Conservation (phyloP, 371 early-diverging fungal genomes). For the Smittium culicis region DNA sequence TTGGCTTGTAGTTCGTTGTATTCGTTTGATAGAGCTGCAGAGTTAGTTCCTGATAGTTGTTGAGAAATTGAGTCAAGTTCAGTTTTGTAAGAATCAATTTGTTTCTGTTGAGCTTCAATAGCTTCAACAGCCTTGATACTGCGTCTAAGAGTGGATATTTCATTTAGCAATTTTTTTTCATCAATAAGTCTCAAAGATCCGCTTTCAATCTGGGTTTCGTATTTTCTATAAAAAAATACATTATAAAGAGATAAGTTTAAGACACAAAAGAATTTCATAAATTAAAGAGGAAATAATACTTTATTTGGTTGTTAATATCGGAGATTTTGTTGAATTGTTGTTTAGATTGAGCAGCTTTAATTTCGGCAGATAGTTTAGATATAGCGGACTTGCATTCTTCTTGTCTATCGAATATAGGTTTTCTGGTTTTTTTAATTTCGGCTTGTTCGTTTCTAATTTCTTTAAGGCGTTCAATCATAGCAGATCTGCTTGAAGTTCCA, state of each 20-base stretch:
- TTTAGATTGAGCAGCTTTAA: constrained; percentile 59
- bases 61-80: constrained; percentile 48
- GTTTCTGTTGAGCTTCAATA: constrained; percentile 44
- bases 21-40: constrained; percentile 46
- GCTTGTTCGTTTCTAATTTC: constrained; percentile 58
- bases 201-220: constrained; percentile 61
- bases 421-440: constrained; percentile 44
- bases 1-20: constrained; percentile 50
- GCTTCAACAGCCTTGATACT: constrained; percentile 59
- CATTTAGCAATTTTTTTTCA: constrained; percentile 68
- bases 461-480: constrained; percentile 43
- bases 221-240: constrained; percentile 24
- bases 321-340: constrained; percentile 58
- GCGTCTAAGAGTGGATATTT: constrained; percentile 67
- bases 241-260: neutral
- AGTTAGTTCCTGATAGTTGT: constrained; percentile 47
- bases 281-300: neutral
- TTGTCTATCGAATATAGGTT: constrained; percentile 53
- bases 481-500: constrained; percentile 35
- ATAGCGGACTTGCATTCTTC: constrained; percentile 49
- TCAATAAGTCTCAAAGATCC: constrained; percentile 67
- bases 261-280: neutral
- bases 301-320: constrained; percentile 63
- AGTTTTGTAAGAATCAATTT: constrained; percentile 55
- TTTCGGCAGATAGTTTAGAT: constrained; percentile 58